Base-by-base conservation (phyloP, 495 filamentous ascomycete species). In the Aspergillus ellipticus region DNA sequence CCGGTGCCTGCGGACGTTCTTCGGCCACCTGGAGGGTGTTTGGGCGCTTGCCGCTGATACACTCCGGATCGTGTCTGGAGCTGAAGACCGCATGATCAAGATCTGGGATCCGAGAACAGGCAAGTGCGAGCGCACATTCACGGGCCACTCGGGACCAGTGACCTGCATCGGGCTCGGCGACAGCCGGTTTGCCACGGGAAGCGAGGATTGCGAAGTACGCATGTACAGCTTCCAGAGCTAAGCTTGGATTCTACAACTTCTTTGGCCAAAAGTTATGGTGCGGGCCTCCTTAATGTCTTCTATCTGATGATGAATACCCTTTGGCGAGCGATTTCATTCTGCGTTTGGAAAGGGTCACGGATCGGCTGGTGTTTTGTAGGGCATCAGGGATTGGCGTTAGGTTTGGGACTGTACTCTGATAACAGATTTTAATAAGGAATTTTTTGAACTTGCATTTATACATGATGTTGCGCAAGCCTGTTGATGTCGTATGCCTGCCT, bases 11-110 rank as follows among this genome's bases (percentile, higher is more conserved):
- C 89, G 89, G 50, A 97, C 90, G 4, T 93, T 96, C 73, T 99
- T 97, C 57, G 94, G 94, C 0, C 94, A 99, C 60, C 76, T 99
- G 20, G 94, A 97, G 68, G 94, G 94, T 21, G 86, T 99, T 20
- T 99, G 94, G 94, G 88, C 89, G 9, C 80, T 99, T 5, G 92
- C 89, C 1, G 95, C 89, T 2, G 95, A 99, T 67, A 91, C 89
- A 0, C 76, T 99, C 31, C 84, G 94, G 15, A 83, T 96, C 26
- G 90, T 97, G 31, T 89, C 86, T 51, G 94, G 92, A 10, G 87
- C 89, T 31, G 87, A 97, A 70, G 94, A 99, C 71, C 84, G 88
- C 35, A 97, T 92, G 85, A 88, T 96, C 68, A 97, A 97, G 69
- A 87, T 95, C 35, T 98, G 95, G 95, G 93, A 97, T 73, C 85